Percentiles rank a stretch among this genome's conserved stretches.
These are phyloP conservation scores for Aspergillus novoparasiticus DNA, from an alignment of 2,329 filamentous ascomycete species.

Conservation along the genomic window DNA sequence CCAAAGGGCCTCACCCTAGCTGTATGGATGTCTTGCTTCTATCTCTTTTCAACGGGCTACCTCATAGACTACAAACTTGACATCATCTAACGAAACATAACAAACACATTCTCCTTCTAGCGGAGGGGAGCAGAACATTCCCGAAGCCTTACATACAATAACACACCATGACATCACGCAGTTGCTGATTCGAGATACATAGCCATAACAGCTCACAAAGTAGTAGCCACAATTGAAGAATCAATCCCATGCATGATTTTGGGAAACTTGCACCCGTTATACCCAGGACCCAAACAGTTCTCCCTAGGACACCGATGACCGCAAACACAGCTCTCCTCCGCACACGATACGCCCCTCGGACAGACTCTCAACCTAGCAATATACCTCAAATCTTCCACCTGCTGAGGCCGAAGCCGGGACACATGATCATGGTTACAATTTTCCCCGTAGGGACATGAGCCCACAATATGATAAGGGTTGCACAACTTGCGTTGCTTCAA, in stretches of 20 bases:
- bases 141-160: neutral
- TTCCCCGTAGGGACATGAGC: constrained; percentile 19
- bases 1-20: too few species aligned
- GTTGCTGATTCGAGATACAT: neutral
- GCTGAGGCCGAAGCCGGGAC: constrained; percentile 18
- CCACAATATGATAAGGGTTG: constrained; percentile 37
- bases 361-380: constrained; percentile 36
- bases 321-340: constrained; percentile 28
- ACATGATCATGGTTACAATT: constrained; percentile 33
- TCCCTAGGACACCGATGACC: constrained; percentile 31
- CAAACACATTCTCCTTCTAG: too few species aligned
- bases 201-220: neutral
- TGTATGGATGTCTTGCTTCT: too few species aligned
- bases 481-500: constrained; percentile 37
- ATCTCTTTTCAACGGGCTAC: too few species aligned
- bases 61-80: too few species aligned
- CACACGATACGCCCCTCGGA: constrained; percentile 28
- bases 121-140: too few species aligned
- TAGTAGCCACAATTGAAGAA: neutral
- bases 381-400: constrained; percentile 31
- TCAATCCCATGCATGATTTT: neutral
- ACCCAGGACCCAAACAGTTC: constrained; percentile 17
- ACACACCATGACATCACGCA: neutral
- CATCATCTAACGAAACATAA: too few species aligned
- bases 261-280: constrained; percentile 13